A percentile compares a stretch with the other conserved stretches of the same genome.
Evolutionary conservation across 805 yeast species (phyloP).

Genomic region (Jamesozyma gamospora): DNA sequence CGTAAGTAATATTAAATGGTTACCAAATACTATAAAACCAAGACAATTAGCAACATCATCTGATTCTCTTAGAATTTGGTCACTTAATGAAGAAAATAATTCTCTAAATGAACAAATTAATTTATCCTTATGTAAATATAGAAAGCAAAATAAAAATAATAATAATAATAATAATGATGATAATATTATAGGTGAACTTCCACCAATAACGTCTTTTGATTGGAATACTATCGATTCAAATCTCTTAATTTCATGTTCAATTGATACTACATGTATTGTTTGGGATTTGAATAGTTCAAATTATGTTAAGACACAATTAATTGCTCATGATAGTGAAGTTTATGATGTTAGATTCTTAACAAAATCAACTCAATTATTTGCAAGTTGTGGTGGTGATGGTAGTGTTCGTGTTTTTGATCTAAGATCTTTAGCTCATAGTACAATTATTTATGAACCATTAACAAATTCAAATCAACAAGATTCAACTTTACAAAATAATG

Average conservation of each 20-base stretch:
- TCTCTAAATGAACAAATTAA: conserved; percentile 33
- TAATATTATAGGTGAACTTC: conserved; percentile 32
- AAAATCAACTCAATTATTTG: conserved; percentile 61
- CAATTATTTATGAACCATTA: conserved; percentile 82
- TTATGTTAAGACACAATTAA: conserved; percentile 79
- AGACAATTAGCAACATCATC: conserved; percentile 30
- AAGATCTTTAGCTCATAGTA: conserved; percentile 81
- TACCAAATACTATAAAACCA: conserved; percentile 21
- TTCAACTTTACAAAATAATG: conserved; percentile 30
- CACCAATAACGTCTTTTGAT: conserved; percentile 90
- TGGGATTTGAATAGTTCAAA: conserved; percentile 60
- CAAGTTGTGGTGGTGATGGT: conserved; percentile 93
- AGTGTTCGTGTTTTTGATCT: conserved; percentile 87
- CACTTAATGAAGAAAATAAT: conserved; percentile 18
- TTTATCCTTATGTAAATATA: conserved; percentile 34
- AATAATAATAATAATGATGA: conserved; percentile 24
- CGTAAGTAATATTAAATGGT: conserved; percentile 27
- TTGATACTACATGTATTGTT: conserved; percentile 93
- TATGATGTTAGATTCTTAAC: conserved; percentile 81
- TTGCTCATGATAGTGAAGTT: conserved; percentile 94
- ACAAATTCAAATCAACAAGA: neutral
- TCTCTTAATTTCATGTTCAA: conserved; percentile 69
- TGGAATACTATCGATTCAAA: conserved; percentile 74
- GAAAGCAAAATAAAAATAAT: conserved; percentile 30
- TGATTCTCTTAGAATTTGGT: conserved; percentile 28